Evolutionary conservation across 805 yeast genomes (phyloP), one percentile per base, ranked within the genome.

Genomic region (Saccharomycopsis schoenii): DNA sequence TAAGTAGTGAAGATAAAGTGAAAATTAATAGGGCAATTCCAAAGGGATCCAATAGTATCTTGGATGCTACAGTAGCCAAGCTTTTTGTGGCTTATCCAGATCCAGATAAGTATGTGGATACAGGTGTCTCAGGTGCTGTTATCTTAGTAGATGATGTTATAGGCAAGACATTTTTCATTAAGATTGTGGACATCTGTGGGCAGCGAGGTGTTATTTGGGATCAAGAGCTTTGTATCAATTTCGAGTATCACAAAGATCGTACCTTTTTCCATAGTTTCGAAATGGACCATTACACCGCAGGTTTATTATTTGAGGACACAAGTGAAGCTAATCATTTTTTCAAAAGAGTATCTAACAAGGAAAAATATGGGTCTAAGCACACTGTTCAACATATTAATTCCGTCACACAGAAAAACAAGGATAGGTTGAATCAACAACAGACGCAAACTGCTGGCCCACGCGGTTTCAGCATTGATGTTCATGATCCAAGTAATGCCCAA

Each of bases 251-350:
- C 69, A 98, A 94, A 72, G 99, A 94, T 72, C 81, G 99, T 39
- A 84, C 96, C 47, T 94, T 89, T 73, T 94, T 94, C 79, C 98
- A 94, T 71, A 80, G 96, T 6, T 94, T 94, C 74, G 99, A 94
- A 75, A 77, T 90, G 55, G 98, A 94, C 67, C 96, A 89, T 24
- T 92, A 97, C 70, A 79, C 78, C 58, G 91, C 84, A 11, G 99
- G 98, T 0, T 76, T 94, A 24, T 73, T 94, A 58, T 94, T 94
- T 71, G 97, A 91, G 66, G 97, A 93, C 73, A 83, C 88, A 60
- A 78, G 76, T 58, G 99, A 94, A 67, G 98, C 98, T 0, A 76
- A 88, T 2, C 93, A 87, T 68, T 91, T 94, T 75, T 79, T 76
- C 71, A 93, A 92, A 71, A 80, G 90, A 63, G 91, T 94, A 2